Evolutionary conservation across 176 grass and related monocot genomes (phyloP), one percentile per base, ranked within the genome.

Genomic region (Hyparrhenia diplandra): DNA sequence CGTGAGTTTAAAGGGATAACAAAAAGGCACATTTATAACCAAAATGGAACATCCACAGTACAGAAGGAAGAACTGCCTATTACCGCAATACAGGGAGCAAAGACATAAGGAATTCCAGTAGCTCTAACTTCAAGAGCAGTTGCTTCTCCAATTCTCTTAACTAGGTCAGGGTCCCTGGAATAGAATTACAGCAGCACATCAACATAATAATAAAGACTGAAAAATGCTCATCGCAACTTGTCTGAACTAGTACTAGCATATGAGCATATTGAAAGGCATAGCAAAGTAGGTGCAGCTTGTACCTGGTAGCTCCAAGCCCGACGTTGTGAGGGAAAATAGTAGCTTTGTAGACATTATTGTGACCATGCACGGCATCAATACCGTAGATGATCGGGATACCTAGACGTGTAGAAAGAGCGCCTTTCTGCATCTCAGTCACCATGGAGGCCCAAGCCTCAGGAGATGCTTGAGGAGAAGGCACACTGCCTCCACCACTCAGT

Each of bases 111-210:
- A 77, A 94, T 92, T 76, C 92, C 89, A 0, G 92, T 94, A 34
- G 92, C 92, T 83, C 92, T 92, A 67, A 87, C 78, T 92, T 94
- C 92, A 73, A 94, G 89, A 62, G 92, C 92, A 68, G 92, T 94
- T 76, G 87, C 89, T 71, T 80, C 73, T 78, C 92, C 92, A 76
- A 94, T 94, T 64, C 64, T 87, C 84, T 84, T 90, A 45, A 94
- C 89, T 17, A 94, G 79, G 13, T 24, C 37, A 21, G 92, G 89
- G 43, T 94, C 92, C 55, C 92, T 94, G 52, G 47, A 64, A 57
- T 9, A 57, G 58, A 43, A 37, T 5, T 17, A 28, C 69, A 46
- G 14, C 17, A 54, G 45, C 3, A 32, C n/a, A 41, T 57, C 24
- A 84, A 70, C n/a, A 68, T 54, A 36, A 30, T 9, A 81, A 37